Base-by-base conservation (phyloP, 176 grass and related monocot species). In the Paspalum notatum region DNA sequence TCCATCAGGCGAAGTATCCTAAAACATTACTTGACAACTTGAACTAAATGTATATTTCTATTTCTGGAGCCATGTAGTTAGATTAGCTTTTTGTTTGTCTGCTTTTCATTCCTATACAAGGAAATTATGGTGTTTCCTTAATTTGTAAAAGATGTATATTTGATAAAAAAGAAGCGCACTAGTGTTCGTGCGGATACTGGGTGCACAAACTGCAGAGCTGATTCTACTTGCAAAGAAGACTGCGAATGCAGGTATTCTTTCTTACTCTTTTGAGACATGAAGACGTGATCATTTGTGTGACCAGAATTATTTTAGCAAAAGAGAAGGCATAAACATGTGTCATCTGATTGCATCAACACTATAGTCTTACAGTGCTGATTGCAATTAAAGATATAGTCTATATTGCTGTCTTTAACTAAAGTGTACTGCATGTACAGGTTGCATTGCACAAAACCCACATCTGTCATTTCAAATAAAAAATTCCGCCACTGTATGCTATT, bases 1-100 rank as follows among this genome's bases (percentile, higher is more conserved):
- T 91, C 72, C 58, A 98, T 98, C 61, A 92, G 81, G 63, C 92
- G 96, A 66, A 98, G 96, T 95, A 98, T 98, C 96, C 96, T 98
- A 66, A 81, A 78, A 14, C 54, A 73, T 21, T 75, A 74, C 5
- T 32, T 27, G 26, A 73, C 17, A 70, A 74, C 5, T 32, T 27
- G 26, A 65, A 64, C 39, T 45, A n/a, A 45, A 65, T 65, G 38
- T 16, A 73, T 12, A 47, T 74, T 68, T 89, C 10, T 75, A 22
- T 38, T 60, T 80, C 25, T 84, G 13, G 39, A 85, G 25, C 48
- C 40, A 20, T 81, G 83, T 71, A 68, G 11, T 80, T 39, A 59
- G 26, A 66, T 66, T 43, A 69, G 16, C 18, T 46, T 66, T 22
- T 9, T 80, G 12, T 71, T 74, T 80, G 6, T 72, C n/a, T 68